Percentiles rank a stretch among this genome's conserved stretches.
phyloP scores from a whole-genome alignment of 352 stramenopile genomes.

The Pythium apleroticum region DNA sequence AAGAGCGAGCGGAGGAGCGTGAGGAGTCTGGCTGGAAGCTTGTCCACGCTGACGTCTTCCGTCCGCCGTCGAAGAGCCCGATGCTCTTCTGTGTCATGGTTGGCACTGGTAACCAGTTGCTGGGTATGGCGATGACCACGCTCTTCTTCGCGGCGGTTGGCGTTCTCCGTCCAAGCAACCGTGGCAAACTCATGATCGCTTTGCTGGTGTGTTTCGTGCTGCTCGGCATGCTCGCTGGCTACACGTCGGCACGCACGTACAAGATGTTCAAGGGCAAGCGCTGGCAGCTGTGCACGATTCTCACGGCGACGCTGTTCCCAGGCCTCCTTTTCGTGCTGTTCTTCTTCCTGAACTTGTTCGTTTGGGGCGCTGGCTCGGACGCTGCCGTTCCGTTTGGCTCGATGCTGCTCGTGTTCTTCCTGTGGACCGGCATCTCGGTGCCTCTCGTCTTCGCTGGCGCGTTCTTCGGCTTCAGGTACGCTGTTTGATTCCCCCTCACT shows the following conservation, averaged over 20 bases:
- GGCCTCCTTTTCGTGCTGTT: conserved; percentile 97
- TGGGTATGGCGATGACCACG: conserved; percentile 95
- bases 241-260: conserved; percentile 96
- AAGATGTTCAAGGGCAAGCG: conserved; percentile 99
- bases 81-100: conserved; percentile 98
- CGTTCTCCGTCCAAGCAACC: conserved; percentile 96
- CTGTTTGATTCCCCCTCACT: not conserved
- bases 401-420: conserved; percentile 96
- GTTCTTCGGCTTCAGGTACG: conserved; percentile 98
- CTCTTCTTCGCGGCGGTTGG: conserved; percentile 97
- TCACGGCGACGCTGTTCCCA: conserved; percentile 96
- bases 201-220: conserved; percentile 98
- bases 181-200: conserved; percentile 97
- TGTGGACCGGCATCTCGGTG: conserved; percentile 99
- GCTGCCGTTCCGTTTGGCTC: conserved; percentile 95
- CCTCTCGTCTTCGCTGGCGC: conserved; percentile 98
- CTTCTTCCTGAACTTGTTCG: conserved; percentile 97
- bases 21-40: conserved; percentile 99
- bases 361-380: conserved; percentile 92
- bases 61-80: conserved; percentile 92
- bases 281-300: conserved; percentile 96
- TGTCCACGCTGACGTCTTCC: conserved; percentile 99
- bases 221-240: conserved; percentile 95
- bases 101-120: conserved; percentile 96
- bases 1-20: conserved; percentile 97